phyloP scores from a whole-genome alignment of 1,284 basidiomycete genomes.

The Sanghuangporus sanghuang region DNA sequence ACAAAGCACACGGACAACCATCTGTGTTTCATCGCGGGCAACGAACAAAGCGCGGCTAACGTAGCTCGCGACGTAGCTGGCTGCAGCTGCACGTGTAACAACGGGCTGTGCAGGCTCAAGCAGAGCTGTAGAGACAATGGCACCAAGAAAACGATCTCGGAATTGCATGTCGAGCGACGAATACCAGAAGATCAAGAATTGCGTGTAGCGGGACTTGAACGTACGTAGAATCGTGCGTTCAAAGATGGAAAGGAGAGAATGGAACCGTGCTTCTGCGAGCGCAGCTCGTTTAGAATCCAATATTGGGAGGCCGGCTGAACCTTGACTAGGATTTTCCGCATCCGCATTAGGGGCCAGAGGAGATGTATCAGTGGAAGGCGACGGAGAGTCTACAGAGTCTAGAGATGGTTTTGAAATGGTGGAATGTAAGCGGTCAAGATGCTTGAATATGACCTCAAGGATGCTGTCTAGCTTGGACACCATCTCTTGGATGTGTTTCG shows the following conservation, averaged over 20 bases:
- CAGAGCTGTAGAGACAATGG: conserved; percentile 85
- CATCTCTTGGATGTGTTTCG: conserved; percentile 27
- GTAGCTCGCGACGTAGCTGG: conserved; percentile 89
- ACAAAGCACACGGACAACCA: conserved; percentile 81
- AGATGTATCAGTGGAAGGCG: background rate
- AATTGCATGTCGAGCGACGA: conserved; percentile 87
- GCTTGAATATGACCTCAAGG: conserved; percentile 18
- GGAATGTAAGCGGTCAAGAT: conserved; percentile 11
- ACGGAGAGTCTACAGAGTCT: background rate
- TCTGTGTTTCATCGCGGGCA: conserved; percentile 68
- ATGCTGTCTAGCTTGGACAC: conserved; percentile 61
- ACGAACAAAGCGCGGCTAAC: conserved; percentile 90
- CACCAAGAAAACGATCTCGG: conserved; percentile 89
- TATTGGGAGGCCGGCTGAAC: conserved; percentile 29
- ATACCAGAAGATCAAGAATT: conserved; percentile 96
- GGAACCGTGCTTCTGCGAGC: conserved; percentile 48
- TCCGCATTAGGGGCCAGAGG: background rate
- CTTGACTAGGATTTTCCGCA: conserved; percentile 9
- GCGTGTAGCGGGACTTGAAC: conserved; percentile 95
- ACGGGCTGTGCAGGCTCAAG: conserved; percentile 57
- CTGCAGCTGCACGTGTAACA: conserved; percentile 83
- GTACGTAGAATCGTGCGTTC: conserved; percentile 91
- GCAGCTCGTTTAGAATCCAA: conserved; percentile 27
- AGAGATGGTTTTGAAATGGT: background rate
- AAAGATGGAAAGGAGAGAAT: conserved; percentile 88